Evolutionary conservation across 306 rosid genomes (phyloP), one percentile per base, ranked within the genome.

Genomic region (Corylus heterophylla): DNA sequence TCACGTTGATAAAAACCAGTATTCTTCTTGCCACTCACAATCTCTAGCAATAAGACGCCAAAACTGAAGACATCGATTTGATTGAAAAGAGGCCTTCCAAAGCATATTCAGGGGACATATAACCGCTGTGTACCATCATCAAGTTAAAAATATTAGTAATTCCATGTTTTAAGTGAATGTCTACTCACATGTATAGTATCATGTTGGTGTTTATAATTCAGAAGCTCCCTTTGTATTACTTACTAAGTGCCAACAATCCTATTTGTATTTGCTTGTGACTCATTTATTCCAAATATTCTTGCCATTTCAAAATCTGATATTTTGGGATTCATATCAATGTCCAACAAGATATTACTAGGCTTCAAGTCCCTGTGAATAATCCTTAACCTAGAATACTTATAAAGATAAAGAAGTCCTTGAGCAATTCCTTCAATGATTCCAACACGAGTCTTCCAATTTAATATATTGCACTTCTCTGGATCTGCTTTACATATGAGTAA

Each of bases 191-290:
- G 6, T 82, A 89, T 89, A 18, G 85, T 87, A 31, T 17, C n/a
- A 20, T 7, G 12, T 18, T 18, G 61, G 49, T 83, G 79, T 18
- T 54, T 54, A 54, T 17, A 16, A 54, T 54, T 18, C 4, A 52
- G 1, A 13, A 16, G 27, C 7, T 5, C 45, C 2, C 10, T 18
- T 54, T 54, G 1, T 54, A 12, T 54, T 45, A 62, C 92, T 78
- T 80, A 88, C 95, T 87, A 75, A 4, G 93, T 89, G 79, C 91
- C 93, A 0, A 76, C 87, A 37, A 89, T 71, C 84, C 83, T 87
- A 22, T 50, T 76, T 52, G 91, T 87, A 76, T 85, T 83, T 16
- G 45, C 47, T 35, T 13, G 18, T 0, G 81, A 78, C 11, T 81
- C 78, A 52, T 78, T 61, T 44, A 71, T 80, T 59, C 78, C 74